Evolutionary conservation across 2,329 filamentous ascomycete genomes (phyloP), one percentile per base, ranked within the genome.

Genomic region (Trichoderma harzianum): DNA sequence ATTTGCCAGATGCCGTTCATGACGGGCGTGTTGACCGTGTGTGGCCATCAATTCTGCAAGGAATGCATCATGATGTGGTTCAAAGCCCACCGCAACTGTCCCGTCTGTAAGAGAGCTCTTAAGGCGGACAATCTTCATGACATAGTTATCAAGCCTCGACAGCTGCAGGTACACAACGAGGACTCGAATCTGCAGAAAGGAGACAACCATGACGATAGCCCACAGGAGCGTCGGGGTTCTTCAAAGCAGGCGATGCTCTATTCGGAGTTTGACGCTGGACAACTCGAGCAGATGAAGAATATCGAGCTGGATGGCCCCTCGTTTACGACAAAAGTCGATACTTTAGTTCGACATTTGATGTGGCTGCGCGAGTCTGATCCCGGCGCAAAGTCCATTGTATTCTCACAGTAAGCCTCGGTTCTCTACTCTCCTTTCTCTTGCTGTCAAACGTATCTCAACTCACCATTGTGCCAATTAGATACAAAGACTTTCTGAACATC

Each of bases 321-420:
- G 0, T 98, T 93, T 77, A 94, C 94, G 2, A 97, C 93, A 0
- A 99, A 98, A 81, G 91, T 98, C 21, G 94, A 98, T 79, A 97
- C 90, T 0, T 82, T 95, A 3, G 87, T 91, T 32, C 88, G 93
- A 3, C 96, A 98, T 79, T 82, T 98, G 3, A 82, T 97, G 18
- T 98, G 93, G 93, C 86, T 98, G 24, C 90, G 95, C 3, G 86
- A 92, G 75, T 89, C 93, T 62, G 94, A 98, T 75, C 93, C 94
- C 0, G 94, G 94, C 0, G 90, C 94, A 11, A 98, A 98, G 79
- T 93, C 93, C 0, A 92, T 99, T 78, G 87, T 98, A n/a, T 99
- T 97, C 80, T 97, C 93, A 1, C 95, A 98, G 82, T 88, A 77
- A 62, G 80, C 62, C 34, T 10, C n/a, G 7, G 10, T 36, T 7